Evolutionary conservation across 1,284 basidiomycete genomes (phyloP).

Genomic region (Pascua guehoae): DNA sequence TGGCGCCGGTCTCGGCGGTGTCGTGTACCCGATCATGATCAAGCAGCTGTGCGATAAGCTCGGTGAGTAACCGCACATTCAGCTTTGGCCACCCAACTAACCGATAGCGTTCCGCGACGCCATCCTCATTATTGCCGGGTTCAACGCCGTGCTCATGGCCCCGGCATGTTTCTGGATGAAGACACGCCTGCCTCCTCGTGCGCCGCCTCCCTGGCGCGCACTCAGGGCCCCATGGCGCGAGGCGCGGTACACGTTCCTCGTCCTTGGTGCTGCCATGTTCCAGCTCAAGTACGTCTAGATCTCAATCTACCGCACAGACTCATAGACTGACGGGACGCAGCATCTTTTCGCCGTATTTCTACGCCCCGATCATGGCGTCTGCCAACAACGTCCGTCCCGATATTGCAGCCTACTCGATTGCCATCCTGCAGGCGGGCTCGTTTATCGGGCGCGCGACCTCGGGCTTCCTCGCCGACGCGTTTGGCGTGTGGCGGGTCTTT

Average conservation of each 20-base stretch:
- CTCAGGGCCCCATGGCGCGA: constrained; percentile 30
- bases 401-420: constrained; percentile 20
- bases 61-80: constrained; percentile 1
- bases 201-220: constrained; percentile 13
- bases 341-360: constrained; percentile 20
- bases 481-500: constrained; percentile 24
- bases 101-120: constrained; percentile 17
- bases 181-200: constrained; percentile 23
- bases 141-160: constrained; percentile 22
- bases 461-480: constrained; percentile 22
- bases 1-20: constrained; percentile 42
- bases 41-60: constrained; percentile 14
- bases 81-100: background rate
- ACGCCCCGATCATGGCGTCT: constrained; percentile 9
- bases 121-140: constrained; percentile 22
- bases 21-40: constrained; percentile 26
- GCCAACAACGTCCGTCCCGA: constrained; percentile 4
- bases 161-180: constrained; percentile 26
- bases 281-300: constrained; percentile 8
- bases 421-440: constrained; percentile 27
- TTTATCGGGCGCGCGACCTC: constrained; percentile 23
- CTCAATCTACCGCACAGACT: background rate
- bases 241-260: constrained; percentile 28
- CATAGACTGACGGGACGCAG: background rate
- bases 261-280: constrained; percentile 26